Conservation (phyloP, 768 basidiomycete species). For the Pleurotus tuber-regium region DNA sequence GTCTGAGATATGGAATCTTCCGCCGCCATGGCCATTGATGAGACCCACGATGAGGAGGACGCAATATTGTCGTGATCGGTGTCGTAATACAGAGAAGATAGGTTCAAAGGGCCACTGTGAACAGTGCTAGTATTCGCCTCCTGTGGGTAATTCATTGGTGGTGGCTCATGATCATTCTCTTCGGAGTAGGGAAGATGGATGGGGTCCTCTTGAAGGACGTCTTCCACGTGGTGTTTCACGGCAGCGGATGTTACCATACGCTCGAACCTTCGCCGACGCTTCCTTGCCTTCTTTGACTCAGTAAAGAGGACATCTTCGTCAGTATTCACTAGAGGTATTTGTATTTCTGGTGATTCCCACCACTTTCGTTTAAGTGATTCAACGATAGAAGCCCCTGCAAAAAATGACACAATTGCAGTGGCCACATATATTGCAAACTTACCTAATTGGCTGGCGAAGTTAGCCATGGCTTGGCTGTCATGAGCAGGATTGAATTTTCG, state of each 20-base stretch:
- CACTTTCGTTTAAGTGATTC: too few relatives aligned
- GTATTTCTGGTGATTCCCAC: too few relatives aligned
- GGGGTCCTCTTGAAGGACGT: background rate
- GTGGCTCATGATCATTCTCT: background rate
- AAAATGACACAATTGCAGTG: too few relatives aligned
- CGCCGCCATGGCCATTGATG: slow-evolving; percentile 37
- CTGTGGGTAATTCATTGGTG: too few relatives aligned
- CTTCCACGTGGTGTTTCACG: slow-evolving; percentile 10
- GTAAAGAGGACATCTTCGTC: background rate
- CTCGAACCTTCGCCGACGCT: slow-evolving; percentile 36
- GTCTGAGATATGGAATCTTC: too few relatives aligned
- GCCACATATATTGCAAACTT: too few relatives aligned
- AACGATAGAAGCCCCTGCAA: too few relatives aligned
- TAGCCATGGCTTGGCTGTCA: too few relatives aligned
- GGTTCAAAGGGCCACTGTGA: slow-evolving; percentile 8
- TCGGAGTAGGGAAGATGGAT: background rate
- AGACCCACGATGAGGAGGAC: slow-evolving; percentile 34
- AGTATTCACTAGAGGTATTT: too few relatives aligned
- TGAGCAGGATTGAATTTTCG: too few relatives aligned
- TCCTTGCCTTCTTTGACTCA: slow-evolving; percentile 39
- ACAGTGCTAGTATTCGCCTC: slow-evolving; percentile 14
- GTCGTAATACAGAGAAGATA: slow-evolving; percentile 8
- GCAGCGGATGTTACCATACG: slow-evolving; percentile 27
- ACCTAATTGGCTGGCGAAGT: too few relatives aligned
- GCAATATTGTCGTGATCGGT: slow-evolving; percentile 3